Conservation (phyloP, 164 flowering plant genomes). For the Vitis vinifera region ASM3070453v1 NC_081817.1:3148501-3149000, state of each 20-base stretch:
- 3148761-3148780: neutral
- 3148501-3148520: too few species aligned
- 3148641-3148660: too few species aligned
- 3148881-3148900: conserved; percentile 66
- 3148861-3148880: conserved; percentile 79
- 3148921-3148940: conserved; percentile 48
- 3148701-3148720: too few species aligned
- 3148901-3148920: conserved; percentile 27
- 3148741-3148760: neutral
- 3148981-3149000: neutral
- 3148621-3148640: too few species aligned
- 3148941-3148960: conserved; percentile 8
- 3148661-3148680: too few species aligned
- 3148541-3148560: too few species aligned
- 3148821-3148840: conserved; percentile 73
- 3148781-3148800: neutral
- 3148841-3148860: conserved; percentile 68
- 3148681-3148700: too few species aligned
- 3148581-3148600: too few species aligned
- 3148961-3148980: neutral
- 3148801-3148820: conserved; percentile 38
- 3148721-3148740: neutral
- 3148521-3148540: too few species aligned
- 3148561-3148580: too few species aligned
- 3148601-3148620: too few species aligned